Conservation (phyloP, 257 asterid genomes). For the Solanum pinnatisectum region DNA sequence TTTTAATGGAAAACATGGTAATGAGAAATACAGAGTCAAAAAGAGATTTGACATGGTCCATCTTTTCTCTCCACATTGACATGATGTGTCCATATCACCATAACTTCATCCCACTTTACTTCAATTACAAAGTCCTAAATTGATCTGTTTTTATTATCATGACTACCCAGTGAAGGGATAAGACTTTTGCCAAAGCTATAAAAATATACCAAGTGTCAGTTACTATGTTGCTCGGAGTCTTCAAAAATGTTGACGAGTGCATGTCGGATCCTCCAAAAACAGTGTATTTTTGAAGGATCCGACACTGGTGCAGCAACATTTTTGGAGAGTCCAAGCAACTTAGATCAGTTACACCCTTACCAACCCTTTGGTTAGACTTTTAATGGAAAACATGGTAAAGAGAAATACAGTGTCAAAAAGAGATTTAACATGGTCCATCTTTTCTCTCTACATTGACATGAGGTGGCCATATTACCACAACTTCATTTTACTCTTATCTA, state of each 20-base stretch:
- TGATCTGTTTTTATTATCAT: not conserved
- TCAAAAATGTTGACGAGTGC: no score
- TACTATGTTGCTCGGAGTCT: no score
- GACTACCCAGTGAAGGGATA: not conserved
- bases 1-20: not conserved
- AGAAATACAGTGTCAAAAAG: not conserved
- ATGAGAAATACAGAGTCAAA: not conserved
- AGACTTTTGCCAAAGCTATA: no score
- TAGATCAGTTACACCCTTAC: not conserved
- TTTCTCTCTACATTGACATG: not conserved
- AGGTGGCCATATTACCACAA: not conserved
- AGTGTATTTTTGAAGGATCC: no score
- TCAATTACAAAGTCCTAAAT: not conserved
- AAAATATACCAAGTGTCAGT: no score
- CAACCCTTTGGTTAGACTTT: not conserved
- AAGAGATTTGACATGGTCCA: not conserved
- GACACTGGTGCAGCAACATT: no score
- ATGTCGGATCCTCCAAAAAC: no score
- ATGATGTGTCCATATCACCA: not conserved
- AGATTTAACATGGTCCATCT: not conserved
- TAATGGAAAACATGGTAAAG: not conserved
- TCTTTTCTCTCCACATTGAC: not conserved
- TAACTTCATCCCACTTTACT: not conserved
- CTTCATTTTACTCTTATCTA: not conserved
- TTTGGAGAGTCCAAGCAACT: no score